Evolutionary conservation across 768 basidiomycete genomes (phyloP).

Genomic region (Cyclocybe aegerita): DNA sequence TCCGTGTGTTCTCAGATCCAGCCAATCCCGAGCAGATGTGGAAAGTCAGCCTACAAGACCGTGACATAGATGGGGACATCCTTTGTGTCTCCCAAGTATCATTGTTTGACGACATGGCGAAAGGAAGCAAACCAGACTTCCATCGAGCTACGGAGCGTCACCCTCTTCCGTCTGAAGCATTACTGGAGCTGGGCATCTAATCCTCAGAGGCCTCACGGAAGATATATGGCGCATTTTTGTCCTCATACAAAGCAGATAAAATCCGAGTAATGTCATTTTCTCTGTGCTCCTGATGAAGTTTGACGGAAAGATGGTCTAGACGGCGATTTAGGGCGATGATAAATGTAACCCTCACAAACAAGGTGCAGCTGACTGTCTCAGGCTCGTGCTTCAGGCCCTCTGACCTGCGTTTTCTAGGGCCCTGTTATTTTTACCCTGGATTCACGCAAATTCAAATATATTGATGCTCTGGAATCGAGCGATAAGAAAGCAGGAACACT

Average conservation of each 20-base stretch:
- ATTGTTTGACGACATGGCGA: constrained; percentile 80
- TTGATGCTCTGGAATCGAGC: no score
- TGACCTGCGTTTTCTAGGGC: constrained; percentile 40
- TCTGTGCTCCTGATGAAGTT: not conserved
- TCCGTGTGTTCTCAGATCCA: constrained; percentile 72
- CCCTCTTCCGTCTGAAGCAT: not conserved
- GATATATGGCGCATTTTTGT: constrained; percentile 72
- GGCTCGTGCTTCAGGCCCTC: constrained; percentile 31
- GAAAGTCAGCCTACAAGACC: constrained; percentile 83
- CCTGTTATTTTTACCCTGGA: not conserved
- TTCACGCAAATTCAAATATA: constrained; percentile 28
- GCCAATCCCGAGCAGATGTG: constrained; percentile 64
- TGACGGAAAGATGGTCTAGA: constrained; percentile 43
- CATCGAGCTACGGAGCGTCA: constrained; percentile 83
- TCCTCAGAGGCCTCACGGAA: constrained; percentile 62
- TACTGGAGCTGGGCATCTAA: constrained; percentile 34
- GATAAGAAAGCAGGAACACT: no score
- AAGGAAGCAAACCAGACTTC: constrained; percentile 91
- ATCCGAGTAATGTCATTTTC: constrained; percentile 62
- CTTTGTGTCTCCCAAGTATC: constrained; percentile 97
- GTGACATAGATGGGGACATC: constrained; percentile 88
- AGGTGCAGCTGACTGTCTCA: constrained; percentile 44
- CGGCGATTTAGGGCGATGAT: constrained; percentile 94
- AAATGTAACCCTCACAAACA: constrained; percentile 84
- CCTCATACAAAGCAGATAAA: constrained; percentile 68